Base-by-base conservation (phyloP, 2,329 filamentous ascomycete genomes). In the Neonectria neomacrospora region DNA sequence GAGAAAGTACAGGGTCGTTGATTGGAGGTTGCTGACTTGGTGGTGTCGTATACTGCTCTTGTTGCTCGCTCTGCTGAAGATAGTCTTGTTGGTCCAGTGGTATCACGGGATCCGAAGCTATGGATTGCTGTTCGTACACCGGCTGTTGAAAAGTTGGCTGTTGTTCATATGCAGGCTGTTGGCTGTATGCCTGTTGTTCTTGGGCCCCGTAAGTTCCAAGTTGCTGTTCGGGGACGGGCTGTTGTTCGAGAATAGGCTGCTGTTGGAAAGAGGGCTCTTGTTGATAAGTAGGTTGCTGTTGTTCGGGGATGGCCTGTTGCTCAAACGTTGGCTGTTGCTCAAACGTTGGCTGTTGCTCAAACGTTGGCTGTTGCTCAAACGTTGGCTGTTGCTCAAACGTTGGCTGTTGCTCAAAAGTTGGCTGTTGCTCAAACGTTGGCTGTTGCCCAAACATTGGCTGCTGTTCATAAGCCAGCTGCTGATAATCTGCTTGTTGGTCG, bases 381-480 rank as follows among this genome's bases (percentile, higher is more conserved):
- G 44, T 18, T 0, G 57, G n/a, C 11, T 70, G 67, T 1, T 71
- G 66, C 16, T 69, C 58, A 28, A 5, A 5, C 14, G n/a, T n/a
- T 5, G 26, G 37, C 26, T 39, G 32, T 50, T 58, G 55, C 1
- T 23, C 37, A 26, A 26, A 26, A 3, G 23, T 6, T 3, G 30
- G 30, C 10, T 41, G 37, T n/a, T 20, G 34, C 12, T 34, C 32
- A 3, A 61, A 53, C 2, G 42, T 16, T 1, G 30, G 30, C n/a
- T 41, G 37, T n/a, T 20, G 34, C 6, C n/a, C 14, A 3, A 61
- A 54, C 2, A 39, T n/a, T 1, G 60, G 16, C 10, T 70, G 67
- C 2, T 70, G 66, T 18, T 67, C 61, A 3, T 28, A 71, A 0
- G 22, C 30, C 1, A 58, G 34, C 3, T 71, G 66, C 2, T n/a